phyloP scores from a whole-genome alignment of 2,329 filamentous ascomycete species.

The Tolypocladium album region DNA sequence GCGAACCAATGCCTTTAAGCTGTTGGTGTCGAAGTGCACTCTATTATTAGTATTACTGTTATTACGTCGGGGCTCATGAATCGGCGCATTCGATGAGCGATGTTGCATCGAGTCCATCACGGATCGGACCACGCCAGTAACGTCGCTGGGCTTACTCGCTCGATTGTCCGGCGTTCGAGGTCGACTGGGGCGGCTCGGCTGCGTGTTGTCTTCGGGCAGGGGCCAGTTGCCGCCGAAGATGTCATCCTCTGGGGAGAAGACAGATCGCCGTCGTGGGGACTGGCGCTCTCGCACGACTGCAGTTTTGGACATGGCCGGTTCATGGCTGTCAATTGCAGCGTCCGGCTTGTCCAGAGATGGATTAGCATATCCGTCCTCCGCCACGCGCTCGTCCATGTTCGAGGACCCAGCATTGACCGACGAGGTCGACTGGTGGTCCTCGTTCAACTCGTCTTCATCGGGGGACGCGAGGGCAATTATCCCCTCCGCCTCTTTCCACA shows the following conservation, averaged over 20 bases:
- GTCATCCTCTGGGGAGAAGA: slow-evolving; percentile 56
- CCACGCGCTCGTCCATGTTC: slow-evolving; percentile 31
- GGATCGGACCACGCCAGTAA: slow-evolving; percentile 43
- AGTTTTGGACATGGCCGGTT: slow-evolving; percentile 34
- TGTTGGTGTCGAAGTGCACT: slow-evolving; percentile 58
- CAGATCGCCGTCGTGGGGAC: slow-evolving; percentile 44
- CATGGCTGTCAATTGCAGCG: slow-evolving; percentile 29
- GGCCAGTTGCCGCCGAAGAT: slow-evolving; percentile 49
- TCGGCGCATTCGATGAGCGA: slow-evolving; percentile 19
- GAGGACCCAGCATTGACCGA: slow-evolving; percentile 28
- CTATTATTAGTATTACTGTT: slow-evolving; percentile 36
- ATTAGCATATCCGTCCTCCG: slow-evolving; percentile 37
- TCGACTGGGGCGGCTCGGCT: slow-evolving; percentile 25
- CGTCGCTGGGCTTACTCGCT: slow-evolving; percentile 21
- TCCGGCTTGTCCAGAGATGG: slow-evolving; percentile 31
- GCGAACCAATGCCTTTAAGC: slow-evolving; percentile 54
- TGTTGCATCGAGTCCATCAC: slow-evolving; percentile 57
- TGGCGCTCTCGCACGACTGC: slow-evolving; percentile 44
- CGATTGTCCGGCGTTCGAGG: slow-evolving; percentile 30
- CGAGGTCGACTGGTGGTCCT: slow-evolving; percentile 24
- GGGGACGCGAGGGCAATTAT: slow-evolving; percentile 77
- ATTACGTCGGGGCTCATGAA: slow-evolving; percentile 15
- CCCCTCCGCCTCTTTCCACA: slow-evolving; percentile 76
- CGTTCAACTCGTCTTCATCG: slow-evolving; percentile 41
- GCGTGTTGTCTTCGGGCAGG: slow-evolving; percentile 24